Evolutionary conservation across 202 grass and related monocot genomes (phyloP).

Genomic region (Dendrocalamus latiflorus): DNA sequence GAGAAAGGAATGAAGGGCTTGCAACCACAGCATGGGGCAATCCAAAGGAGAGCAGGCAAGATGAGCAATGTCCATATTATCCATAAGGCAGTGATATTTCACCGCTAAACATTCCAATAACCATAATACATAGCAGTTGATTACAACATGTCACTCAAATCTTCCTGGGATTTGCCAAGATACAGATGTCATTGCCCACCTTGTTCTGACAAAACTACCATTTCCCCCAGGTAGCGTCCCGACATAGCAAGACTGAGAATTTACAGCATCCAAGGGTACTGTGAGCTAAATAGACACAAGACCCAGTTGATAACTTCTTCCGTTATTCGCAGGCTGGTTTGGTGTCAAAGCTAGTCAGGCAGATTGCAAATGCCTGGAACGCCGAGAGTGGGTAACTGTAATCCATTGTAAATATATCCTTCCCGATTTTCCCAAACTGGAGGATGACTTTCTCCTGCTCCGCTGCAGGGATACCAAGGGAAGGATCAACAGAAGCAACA

Average conservation of each 20-base stretch:
- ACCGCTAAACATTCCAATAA: constrained; percentile 31
- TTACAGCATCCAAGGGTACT: constrained; percentile 30
- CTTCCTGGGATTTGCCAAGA: constrained; percentile 10
- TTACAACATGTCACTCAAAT: constrained; percentile 16
- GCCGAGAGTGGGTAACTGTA: constrained; percentile 88
- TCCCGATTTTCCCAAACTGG: constrained; percentile 95
- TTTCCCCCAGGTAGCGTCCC: constrained; percentile 1
- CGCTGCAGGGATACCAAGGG: constrained; percentile 38
- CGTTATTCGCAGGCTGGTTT: constrained; percentile 86
- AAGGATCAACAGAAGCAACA: constrained; percentile 65
- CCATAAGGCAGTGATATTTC: constrained; percentile 23
- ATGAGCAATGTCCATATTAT: constrained; percentile 4
- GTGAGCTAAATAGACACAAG: background rate
- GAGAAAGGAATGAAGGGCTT: too few species aligned
- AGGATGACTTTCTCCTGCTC: constrained; percentile 94
- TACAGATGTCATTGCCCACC: constrained; percentile 1
- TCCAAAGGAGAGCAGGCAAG: background rate
- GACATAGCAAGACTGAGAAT: constrained; percentile 4
- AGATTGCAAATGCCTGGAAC: constrained; percentile 91
- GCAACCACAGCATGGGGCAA: background rate
- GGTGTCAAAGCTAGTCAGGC: constrained; percentile 96
- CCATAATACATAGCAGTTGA: constrained; percentile 32
- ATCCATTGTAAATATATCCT: constrained; percentile 98
- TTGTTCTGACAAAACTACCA: constrained; percentile 27
- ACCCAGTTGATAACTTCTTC: background rate